Conservation (phyloP, 331 rosid genomes). For the Quercus phellos region DNA sequence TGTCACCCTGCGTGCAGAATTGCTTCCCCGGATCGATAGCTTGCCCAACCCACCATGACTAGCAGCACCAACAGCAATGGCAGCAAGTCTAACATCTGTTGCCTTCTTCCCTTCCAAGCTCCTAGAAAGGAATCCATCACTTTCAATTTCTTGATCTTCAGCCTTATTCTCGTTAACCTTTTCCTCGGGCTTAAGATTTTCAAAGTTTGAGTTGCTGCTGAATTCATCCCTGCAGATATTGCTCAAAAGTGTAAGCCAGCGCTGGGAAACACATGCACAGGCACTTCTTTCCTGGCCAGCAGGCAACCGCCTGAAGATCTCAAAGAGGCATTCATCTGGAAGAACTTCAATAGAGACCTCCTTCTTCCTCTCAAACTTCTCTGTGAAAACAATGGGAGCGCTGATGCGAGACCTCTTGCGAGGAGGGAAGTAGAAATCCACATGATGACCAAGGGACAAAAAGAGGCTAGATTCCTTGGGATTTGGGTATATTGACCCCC, state of each 20-base stretch:
- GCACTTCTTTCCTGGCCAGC: slow-evolving; percentile 67
- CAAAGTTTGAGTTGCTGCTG: slow-evolving; percentile 22
- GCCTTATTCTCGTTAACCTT: slow-evolving; percentile 21
- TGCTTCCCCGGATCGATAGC: slow-evolving; percentile 61
- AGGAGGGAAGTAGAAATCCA: slow-evolving; percentile 55
- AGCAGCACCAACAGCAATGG: slow-evolving; percentile 76
- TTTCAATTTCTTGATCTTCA: slow-evolving; percentile 47
- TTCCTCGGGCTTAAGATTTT: slow-evolving; percentile 15
- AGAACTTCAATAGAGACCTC: slow-evolving; percentile 61
- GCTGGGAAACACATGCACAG: slow-evolving; percentile 78
- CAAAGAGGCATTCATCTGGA: slow-evolving; percentile 93
- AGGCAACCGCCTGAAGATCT: slow-evolving; percentile 82
- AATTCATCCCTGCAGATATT: slow-evolving; percentile 53
- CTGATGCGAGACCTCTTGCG: slow-evolving; percentile 69
- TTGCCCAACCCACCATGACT: slow-evolving; percentile 90
- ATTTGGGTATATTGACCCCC: slow-evolving; percentile 63
- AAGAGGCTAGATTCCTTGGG: slow-evolving; percentile 77
- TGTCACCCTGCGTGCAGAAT: slow-evolving; percentile 47
- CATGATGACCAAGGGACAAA: slow-evolving; percentile 64
- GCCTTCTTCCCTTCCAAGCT: slow-evolving; percentile 90
- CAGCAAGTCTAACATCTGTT: slow-evolving; percentile 89
- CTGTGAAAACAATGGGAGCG: slow-evolving; percentile 50
- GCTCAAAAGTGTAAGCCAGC: slow-evolving; percentile 87
- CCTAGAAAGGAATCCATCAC: slow-evolving; percentile 75
- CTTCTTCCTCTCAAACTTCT: slow-evolving; percentile 55